These are phyloP conservation scores for Acacia concinna DNA, from an alignment of 331 rosid species.

Conservation along the genomic window DNA sequence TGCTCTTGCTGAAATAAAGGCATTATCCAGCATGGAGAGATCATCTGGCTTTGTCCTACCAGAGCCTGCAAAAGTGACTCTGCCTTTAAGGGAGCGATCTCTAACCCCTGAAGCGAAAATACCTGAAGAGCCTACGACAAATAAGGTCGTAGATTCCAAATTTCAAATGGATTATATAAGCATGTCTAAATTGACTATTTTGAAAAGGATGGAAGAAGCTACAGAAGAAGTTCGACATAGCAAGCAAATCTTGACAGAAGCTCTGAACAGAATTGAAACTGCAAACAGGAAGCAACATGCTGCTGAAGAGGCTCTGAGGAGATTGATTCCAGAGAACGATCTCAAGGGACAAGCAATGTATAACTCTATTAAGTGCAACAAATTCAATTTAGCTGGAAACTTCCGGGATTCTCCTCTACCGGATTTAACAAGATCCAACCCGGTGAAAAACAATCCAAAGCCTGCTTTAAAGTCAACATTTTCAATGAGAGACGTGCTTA, in stretches of 20 bases:
- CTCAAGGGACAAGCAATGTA: conserved; percentile 37
- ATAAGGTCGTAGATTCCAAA: conserved; percentile 49
- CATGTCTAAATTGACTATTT: conserved; percentile 50
- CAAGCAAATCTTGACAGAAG: conserved; percentile 70
- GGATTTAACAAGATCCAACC: conserved; percentile 25
- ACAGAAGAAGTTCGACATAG: conserved; percentile 71
- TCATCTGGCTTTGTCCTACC: conserved; percentile 47
- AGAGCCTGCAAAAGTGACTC: conserved; percentile 54
- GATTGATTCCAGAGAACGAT: conserved; percentile 63
- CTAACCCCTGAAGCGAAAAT: conserved; percentile 40
- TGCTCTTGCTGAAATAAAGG: conserved; percentile 86
- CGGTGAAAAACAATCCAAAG: conserved; percentile 36
- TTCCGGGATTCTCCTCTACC: conserved; percentile 40
- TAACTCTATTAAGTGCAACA: conserved; percentile 34
- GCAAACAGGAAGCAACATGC: conserved; percentile 77
- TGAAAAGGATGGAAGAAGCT: conserved; percentile 77
- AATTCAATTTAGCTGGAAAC: background rate
- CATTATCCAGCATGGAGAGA: conserved; percentile 46
- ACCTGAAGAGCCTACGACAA: conserved; percentile 47
- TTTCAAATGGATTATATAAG: conserved; percentile 51
- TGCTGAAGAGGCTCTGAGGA: conserved; percentile 68
- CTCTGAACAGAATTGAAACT: conserved; percentile 69
- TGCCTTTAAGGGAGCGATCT: conserved; percentile 38
- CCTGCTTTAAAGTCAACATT: conserved; percentile 57
- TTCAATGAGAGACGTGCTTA: conserved; percentile 91